Evolutionary conservation across 306 rosid species (phyloP).

Genomic region (Lathyrus tuberosus): DNA sequence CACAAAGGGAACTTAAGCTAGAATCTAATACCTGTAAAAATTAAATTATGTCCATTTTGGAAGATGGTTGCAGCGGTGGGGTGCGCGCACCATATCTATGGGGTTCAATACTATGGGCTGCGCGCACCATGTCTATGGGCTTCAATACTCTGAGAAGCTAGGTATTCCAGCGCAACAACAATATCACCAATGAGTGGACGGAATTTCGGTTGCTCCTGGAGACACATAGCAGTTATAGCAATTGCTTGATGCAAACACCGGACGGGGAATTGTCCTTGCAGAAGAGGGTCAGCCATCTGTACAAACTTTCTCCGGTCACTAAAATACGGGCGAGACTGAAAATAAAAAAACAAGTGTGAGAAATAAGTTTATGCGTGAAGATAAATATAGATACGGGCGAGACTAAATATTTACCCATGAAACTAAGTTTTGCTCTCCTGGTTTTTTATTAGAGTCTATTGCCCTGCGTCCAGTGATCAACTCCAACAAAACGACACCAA

Average conservation of each 20-base stretch:
- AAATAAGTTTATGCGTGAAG: constrained; percentile 5
- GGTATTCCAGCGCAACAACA: constrained; percentile 90
- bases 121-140: constrained; percentile 22
- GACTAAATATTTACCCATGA: constrained; percentile 68
- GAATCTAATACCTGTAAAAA: constrained; percentile 38
- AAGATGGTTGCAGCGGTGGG: constrained; percentile 40
- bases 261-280: constrained; percentile 71
- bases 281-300: constrained; percentile 69
- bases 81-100: constrained; percentile 26
- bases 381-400: background rate
- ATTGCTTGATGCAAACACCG: constrained; percentile 95
- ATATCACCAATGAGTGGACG: constrained; percentile 89
- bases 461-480: constrained; percentile 89
- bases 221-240: constrained; percentile 95
- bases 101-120: constrained; percentile 32
- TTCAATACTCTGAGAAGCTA: constrained; percentile 64
- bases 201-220: constrained; percentile 85
- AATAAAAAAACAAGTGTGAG: constrained; percentile 2
- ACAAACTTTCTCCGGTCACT: constrained; percentile 49
- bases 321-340: constrained; percentile 65
- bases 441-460: constrained; percentile 60
- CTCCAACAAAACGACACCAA: constrained; percentile 97
- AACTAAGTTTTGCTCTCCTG: constrained; percentile 89
- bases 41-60: constrained; percentile 38
- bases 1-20: constrained; percentile 50